phyloP scores from a whole-genome alignment of 768 basidiomycete genomes.

The Trametes cubensis region DNA sequence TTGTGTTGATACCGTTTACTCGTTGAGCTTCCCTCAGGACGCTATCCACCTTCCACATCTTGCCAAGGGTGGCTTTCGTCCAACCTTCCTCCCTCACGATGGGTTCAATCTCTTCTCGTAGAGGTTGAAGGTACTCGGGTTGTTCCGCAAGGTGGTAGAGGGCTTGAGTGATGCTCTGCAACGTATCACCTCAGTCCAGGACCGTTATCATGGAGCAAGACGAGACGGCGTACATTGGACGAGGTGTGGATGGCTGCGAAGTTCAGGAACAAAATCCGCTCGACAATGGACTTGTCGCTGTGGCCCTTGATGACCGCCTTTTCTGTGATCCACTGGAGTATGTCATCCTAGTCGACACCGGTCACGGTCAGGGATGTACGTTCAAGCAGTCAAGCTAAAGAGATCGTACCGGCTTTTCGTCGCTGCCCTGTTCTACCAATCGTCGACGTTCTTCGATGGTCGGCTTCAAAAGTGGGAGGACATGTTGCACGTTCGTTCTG shows the following conservation, averaged over 20 bases:
- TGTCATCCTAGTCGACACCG: slow-evolving; percentile 21
- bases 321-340: slow-evolving; percentile 38
- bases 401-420: slow-evolving; percentile 36
- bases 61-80: no score
- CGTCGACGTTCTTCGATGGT: slow-evolving; percentile 35
- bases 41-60: no score
- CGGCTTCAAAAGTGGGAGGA: slow-evolving; percentile 30
- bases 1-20: no score
- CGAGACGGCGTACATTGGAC: slow-evolving; percentile 12
- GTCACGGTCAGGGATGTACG: slow-evolving; percentile 18
- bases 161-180: slow-evolving; percentile 38
- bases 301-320: slow-evolving; percentile 21
- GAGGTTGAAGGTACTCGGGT: no score
- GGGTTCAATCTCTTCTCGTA: no score
- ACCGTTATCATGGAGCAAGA: no score
- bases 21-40: no score
- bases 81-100: no score
- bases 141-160: no score
- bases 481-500: slow-evolving; percentile 4
- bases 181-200: no score
- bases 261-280: slow-evolving; percentile 33
- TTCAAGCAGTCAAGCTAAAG: neutral
- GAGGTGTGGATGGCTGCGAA: slow-evolving; percentile 28
- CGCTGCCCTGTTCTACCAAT: slow-evolving; percentile 28
- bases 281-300: slow-evolving; percentile 25